phyloP scores from a whole-genome alignment of 495 filamentous ascomycete genomes.

The Viridothelium virens region DNA sequence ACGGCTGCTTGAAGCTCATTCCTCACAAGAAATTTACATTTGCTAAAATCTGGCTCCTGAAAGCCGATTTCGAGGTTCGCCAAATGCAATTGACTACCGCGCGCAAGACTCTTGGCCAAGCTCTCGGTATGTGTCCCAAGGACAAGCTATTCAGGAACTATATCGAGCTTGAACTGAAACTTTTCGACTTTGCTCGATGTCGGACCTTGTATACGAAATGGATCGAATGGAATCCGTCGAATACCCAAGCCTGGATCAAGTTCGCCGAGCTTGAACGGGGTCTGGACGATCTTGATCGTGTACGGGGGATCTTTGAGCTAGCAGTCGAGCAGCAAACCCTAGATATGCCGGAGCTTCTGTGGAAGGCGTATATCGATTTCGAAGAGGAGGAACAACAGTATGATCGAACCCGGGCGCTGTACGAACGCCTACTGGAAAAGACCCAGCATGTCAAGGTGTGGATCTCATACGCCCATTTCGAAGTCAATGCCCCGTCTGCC shows the following conservation, averaged over 20 bases:
- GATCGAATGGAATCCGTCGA: conserved; percentile 80
- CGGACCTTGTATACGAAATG: conserved; percentile 90
- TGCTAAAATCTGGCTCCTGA: conserved; percentile 90
- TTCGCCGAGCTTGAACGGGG: conserved; percentile 88
- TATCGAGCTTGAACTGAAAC: conserved; percentile 79
- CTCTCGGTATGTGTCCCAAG: conserved; percentile 92
- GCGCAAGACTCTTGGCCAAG: conserved; percentile 78
- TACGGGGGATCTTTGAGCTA: conserved; percentile 87
- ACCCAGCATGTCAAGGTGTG: conserved; percentile 98
- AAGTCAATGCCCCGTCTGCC: conserved; percentile 74
- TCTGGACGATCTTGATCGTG: conserved; percentile 78
- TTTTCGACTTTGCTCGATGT: conserved; percentile 87
- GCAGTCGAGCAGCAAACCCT: conserved; percentile 72
- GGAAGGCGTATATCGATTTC: conserved; percentile 98
- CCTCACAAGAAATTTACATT: conserved; percentile 98
- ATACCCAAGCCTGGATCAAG: conserved; percentile 88
- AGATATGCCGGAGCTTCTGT: conserved; percentile 97
- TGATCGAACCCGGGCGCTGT: conserved; percentile 69
- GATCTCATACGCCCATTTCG: conserved; percentile 95
- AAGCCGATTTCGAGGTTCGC: conserved; percentile 86
- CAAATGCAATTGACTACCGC: conserved; percentile 72
- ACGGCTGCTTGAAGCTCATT: conserved; percentile 76
- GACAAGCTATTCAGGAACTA: conserved; percentile 92
- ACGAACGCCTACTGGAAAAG: conserved; percentile 85
- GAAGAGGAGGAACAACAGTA: conserved; percentile 91